A percentile compares a stretch with the other conserved stretches of the same genome.
Evolutionary conservation across 768 basidiomycete species (phyloP).

Genomic region (Omphalotus guepiniiformis): DNA sequence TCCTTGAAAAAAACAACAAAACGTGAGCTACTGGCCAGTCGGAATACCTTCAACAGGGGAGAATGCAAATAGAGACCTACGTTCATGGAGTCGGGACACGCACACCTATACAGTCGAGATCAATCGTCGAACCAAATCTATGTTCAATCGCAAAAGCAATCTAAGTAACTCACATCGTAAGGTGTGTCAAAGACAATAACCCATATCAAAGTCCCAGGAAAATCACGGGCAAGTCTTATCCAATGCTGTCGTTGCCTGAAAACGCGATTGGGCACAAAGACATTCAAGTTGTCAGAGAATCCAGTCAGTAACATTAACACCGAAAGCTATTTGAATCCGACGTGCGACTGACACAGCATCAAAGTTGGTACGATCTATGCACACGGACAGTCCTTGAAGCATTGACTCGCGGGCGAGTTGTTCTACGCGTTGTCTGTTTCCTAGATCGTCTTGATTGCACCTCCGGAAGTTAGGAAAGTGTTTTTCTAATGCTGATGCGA

Average conservation of each 20-base stretch:
- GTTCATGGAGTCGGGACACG: slow-evolving; percentile 50
- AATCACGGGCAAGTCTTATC: slow-evolving; percentile 68
- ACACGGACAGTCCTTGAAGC: slow-evolving; percentile 60
- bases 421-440: slow-evolving; percentile 64
- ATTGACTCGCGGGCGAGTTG: slow-evolving; percentile 48
- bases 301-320: too few species aligned
- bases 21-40: background rate
- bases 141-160: background rate
- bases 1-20: slow-evolving; percentile 37
- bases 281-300: too few species aligned
- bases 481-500: slow-evolving; percentile 64
- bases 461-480: slow-evolving; percentile 59
- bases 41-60: background rate
- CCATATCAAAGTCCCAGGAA: slow-evolving; percentile 61
- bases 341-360: slow-evolving; percentile 50
- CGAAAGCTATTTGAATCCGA: background rate
- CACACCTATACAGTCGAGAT: slow-evolving; percentile 45
- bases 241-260: slow-evolving; percentile 67
- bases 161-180: slow-evolving; percentile 52
- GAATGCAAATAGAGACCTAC: too few species aligned
- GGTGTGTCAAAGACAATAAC: slow-evolving; percentile 77
- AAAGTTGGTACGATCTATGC: slow-evolving; percentile 77
- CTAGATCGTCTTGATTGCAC: slow-evolving; percentile 82
- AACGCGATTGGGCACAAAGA: too few species aligned
- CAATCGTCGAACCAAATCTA: slow-evolving; percentile 10